Conservation (phyloP, 2,329 filamentous ascomycete genomes). For the Didymella segeticola region DNA sequence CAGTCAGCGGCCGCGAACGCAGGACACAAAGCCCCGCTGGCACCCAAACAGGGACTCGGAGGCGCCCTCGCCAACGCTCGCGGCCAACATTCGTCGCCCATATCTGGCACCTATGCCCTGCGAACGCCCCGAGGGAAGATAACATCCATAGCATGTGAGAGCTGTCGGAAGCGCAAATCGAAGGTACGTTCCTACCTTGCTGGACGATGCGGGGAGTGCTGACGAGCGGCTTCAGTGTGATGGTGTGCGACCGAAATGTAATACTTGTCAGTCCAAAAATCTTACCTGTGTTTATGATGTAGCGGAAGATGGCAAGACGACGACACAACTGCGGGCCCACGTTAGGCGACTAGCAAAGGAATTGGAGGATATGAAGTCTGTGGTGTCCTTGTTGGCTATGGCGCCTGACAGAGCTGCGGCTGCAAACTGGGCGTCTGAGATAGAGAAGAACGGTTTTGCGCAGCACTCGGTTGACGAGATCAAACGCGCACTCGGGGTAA, state of each 20-base stretch:
- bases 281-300: constrained; percentile 49
- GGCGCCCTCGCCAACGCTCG: constrained; percentile 40
- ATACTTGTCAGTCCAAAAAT: constrained; percentile 49
- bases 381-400: constrained; percentile 44
- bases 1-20: constrained; percentile 32
- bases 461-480: constrained; percentile 48
- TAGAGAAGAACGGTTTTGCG: constrained; percentile 48
- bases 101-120: constrained; percentile 46
- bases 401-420: constrained; percentile 45
- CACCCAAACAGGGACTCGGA: constrained; percentile 45
- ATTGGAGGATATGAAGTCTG: constrained; percentile 49
- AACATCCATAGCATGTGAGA: constrained; percentile 50
- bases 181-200: constrained; percentile 33
- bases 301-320: constrained; percentile 49
- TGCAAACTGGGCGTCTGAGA: constrained; percentile 45
- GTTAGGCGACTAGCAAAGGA: constrained; percentile 48
- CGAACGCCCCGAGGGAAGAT: constrained; percentile 49
- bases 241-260: constrained; percentile 48
- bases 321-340: constrained; percentile 47
- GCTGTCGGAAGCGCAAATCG: constrained; percentile 49
- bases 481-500: constrained; percentile 45
- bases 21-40: constrained; percentile 46
- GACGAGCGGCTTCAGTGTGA: constrained; percentile 39
- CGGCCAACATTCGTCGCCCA: constrained; percentile 45
- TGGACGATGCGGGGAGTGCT: constrained; percentile 4